Percentiles rank a stretch among this genome's conserved stretches.
Evolutionary conservation across 345 rosid species (phyloP).

Genomic region (Eucalyptus erythrocorys): DNA sequence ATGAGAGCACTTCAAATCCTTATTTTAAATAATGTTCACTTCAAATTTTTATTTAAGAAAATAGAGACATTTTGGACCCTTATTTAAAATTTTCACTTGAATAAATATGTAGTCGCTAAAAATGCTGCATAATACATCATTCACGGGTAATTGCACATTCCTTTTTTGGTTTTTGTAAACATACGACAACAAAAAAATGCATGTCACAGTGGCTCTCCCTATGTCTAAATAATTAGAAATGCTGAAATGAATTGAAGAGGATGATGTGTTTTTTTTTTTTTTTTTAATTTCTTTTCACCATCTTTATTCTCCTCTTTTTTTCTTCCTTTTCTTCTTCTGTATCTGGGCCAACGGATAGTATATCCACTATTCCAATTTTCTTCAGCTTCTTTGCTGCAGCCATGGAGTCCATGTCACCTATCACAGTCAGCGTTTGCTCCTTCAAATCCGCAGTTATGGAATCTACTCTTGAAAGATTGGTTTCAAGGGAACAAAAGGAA

Average conservation of each 20-base stretch:
- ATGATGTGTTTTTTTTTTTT: not conserved
- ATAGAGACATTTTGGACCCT: fast-evolving
- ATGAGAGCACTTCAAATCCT: too few relatives aligned
- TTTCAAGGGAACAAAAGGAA: not conserved
- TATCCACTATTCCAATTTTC: slow-evolving; percentile 17
- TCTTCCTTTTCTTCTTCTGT: slow-evolving; percentile 10
- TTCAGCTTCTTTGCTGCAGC: slow-evolving; percentile 12
- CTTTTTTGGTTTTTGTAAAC: not conserved
- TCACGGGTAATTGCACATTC: not conserved
- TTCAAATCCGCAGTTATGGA: slow-evolving; percentile 7
- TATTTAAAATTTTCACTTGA: not conserved
- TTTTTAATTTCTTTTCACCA: not conserved
- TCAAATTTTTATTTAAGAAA: too few relatives aligned
- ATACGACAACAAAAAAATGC: not conserved
- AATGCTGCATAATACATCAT: not conserved
- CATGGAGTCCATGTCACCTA: slow-evolving; percentile 13
- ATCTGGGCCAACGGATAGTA: slow-evolving; percentile 8
- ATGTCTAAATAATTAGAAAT: not conserved
- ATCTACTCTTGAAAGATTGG: slow-evolving; percentile 11
- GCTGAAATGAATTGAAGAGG: not conserved
- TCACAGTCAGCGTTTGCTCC: not conserved
- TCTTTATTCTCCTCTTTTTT: not conserved
- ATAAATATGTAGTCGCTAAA: not conserved
- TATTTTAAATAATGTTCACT: fast-evolving
- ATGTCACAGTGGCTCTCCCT: not conserved